Percentiles rank a stretch among this genome's conserved stretches.
Conservation (phyloP, 495 filamentous ascomycete species). For the Aspergillus nanangensis region DNA sequence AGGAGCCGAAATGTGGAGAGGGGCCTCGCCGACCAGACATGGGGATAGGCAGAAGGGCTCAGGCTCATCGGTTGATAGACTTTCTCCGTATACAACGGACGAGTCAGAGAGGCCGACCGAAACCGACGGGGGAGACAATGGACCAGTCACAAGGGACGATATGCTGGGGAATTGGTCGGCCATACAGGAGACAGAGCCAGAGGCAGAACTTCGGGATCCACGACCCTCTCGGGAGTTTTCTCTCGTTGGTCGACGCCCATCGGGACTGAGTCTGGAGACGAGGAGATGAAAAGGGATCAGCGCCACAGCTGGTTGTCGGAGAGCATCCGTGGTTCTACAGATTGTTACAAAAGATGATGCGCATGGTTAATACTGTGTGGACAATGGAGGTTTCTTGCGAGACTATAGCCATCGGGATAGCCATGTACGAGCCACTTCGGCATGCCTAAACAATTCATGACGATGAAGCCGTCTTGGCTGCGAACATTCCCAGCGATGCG, state of each 20-base stretch:
- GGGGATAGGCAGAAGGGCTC: too few relatives aligned
- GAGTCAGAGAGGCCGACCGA: constrained; percentile 8
- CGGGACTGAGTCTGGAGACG: constrained; percentile 2
- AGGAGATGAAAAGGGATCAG: constrained; percentile 5
- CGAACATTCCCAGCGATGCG: not conserved
- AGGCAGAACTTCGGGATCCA: constrained; percentile 11
- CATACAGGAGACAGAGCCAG: constrained; percentile 2
- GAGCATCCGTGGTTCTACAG: constrained; percentile 3
- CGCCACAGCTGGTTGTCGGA: not conserved
- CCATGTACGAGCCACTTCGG: not conserved
- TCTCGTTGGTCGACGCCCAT: constrained; percentile 4
- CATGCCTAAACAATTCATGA: constrained; percentile 10
- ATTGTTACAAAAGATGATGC: too few relatives aligned
- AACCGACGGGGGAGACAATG: constrained; percentile 1
- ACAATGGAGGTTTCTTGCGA: too few relatives aligned
- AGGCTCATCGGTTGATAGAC: not conserved
- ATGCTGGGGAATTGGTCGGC: constrained; percentile 7
- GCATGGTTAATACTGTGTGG: too few relatives aligned
- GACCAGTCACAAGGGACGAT: constrained; percentile 6
- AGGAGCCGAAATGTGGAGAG: not conserved
- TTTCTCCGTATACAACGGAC: not conserved
- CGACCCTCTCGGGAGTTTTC: constrained; percentile 8
- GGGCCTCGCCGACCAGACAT: too few relatives aligned
- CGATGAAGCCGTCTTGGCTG: constrained; percentile 6
- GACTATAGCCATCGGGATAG: too few relatives aligned